Evolutionary conservation across 257 asterid genomes (phyloP).

Genomic region (Nicotiana undulata): DNA sequence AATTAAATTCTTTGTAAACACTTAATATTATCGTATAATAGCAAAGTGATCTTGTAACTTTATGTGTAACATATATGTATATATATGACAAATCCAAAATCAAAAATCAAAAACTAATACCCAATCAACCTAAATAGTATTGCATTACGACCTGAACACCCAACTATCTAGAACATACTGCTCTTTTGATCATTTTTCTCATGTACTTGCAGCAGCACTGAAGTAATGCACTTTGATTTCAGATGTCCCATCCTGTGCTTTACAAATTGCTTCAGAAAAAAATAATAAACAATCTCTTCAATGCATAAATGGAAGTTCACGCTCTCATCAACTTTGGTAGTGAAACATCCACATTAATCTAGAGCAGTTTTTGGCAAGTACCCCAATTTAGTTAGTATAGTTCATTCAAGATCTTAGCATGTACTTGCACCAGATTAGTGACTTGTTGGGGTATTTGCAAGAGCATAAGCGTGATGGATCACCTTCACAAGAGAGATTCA

Average conservation of each 20-base stretch:
- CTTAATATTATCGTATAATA: no score
- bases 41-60: no score
- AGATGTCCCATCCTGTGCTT: neutral
- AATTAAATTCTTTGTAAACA: no score
- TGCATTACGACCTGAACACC: neutral
- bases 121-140: neutral
- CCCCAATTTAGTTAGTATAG: neutral
- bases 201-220: neutral
- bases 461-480: neutral
- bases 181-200: neutral
- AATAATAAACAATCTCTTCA: neutral
- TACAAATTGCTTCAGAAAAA: neutral
- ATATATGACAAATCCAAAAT: no score
- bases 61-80: no score
- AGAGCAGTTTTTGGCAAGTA: neutral
- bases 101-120: no score
- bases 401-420: neutral
- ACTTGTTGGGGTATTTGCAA: slow-evolving; percentile 1
- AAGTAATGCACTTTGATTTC: neutral
- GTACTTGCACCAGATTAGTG: neutral
- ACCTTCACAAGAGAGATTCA: neutral
- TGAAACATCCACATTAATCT: neutral
- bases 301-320: neutral
- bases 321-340: neutral
- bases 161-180: neutral